Evolutionary conservation across 148 eudicot genomes (phyloP), one percentile per base, ranked within the genome.

Genomic region (Bassia scoparia): DNA sequence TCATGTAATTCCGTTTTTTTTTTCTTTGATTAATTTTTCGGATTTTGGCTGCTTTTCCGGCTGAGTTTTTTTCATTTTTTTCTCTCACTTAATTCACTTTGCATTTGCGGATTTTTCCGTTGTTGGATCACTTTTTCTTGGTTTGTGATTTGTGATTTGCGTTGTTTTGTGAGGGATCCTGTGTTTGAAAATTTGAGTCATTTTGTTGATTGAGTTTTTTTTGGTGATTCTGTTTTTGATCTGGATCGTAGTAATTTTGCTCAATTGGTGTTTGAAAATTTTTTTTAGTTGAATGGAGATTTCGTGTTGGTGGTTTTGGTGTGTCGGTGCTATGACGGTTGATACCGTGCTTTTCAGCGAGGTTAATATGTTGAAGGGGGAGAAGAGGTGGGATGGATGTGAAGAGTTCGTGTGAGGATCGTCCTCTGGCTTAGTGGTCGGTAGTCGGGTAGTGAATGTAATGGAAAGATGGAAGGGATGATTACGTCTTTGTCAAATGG

Each of bases 381-480:
- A 80, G 61, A 83, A 80, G 81, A 73, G 77, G 77, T 69, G 84
- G 76, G 44, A 69, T 79, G 70, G 84, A 80, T 56, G 58, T 75
- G 87, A 52, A 58, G 86, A 80, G 80, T 75, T 84, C 87, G 50
- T 79, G 72, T 61, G 85, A 86, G 81, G 87, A 83, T 80, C 75
- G 61, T 68, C 75, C 77, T 43, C 77, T 72, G 48, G 26, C n/a
- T 62, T 17, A 69, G 72, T 55, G 81, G 81, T 79, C 76, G 84
- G 75, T 73, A 76, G 31, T 41, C n/a, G n/a, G 72, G 72, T 64
- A 76, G 43, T 31, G 71, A 59, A 37, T 38, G 59, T 67, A 69
- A 70, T 58, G 74, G n/a, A n/a, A 52, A 30, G 77, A 73, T 66
- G 71, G 72, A 15, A 81, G 76, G 60, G 83, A 78, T 61, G 88